Evolutionary conservation across 352 stramenopile genomes (phyloP), one percentile per base, ranked within the genome.

Genomic region (Phytophthora palmivora): DNA sequence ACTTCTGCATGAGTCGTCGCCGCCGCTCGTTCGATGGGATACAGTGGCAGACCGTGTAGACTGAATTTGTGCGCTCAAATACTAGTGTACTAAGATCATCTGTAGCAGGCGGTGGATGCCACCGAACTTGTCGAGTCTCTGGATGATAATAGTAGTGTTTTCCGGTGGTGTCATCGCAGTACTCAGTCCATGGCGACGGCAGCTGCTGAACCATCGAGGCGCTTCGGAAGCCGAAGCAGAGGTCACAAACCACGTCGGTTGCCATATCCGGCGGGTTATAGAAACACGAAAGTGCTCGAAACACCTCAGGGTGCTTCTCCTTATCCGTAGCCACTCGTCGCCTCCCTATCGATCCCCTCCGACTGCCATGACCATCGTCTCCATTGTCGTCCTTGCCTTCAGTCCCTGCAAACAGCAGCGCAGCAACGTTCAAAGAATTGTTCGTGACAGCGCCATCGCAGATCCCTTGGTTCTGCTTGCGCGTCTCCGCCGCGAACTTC

Each of bases 131-230:
- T 11, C 68, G 56, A 11, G 60, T 78, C 10, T 42, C 53, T 11
- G 45, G 26, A 30, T 88, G 47, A 47, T 87, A 91, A 48, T 73
- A 91, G 43, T 91, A 91, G 44, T 64, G 63, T 30, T 85, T 88
- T 15, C 59, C 55, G 0, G 53, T 74, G 12, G 72, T 64, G 11
- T 88, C 77, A 39, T 80, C 83, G 6, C 57, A 47, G 33, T 73
- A 85, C 50, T 91, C 65, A n/a, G 72, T 47, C 82, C 82, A 91
- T 0, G 60, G 67, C 4, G 53, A 19, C 8, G 75, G 82, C 21
- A 89, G 37, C 8, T 58, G 52, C 12, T 67, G 49, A 3, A 87
- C 60, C 34, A 79, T 64, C 15, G 34, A 55, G 0, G 60, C 58
- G 19, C 71, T 76, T 19, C 77, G 72, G 26, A 84, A 90, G 0